Conservation (phyloP, 495 filamentous ascomycete species). For the Aspergillus panamensis region DNA sequence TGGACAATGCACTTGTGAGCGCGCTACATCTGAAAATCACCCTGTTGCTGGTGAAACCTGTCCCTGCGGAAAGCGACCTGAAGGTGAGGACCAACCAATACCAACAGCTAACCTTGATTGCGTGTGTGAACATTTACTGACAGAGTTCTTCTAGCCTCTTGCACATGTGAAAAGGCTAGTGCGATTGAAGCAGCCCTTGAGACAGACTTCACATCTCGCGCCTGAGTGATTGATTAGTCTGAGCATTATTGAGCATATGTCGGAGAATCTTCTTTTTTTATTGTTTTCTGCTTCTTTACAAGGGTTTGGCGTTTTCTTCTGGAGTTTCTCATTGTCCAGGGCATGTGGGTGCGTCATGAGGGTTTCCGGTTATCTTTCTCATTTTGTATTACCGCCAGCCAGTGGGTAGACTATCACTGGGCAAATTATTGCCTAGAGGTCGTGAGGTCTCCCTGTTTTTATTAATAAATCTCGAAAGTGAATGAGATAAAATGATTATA, state of each 20-base stretch:
- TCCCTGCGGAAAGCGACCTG: constrained; percentile 70
- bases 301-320: constrained; percentile 9
- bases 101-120: neutral
- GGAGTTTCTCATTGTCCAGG: no score
- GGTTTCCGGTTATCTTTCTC: no score
- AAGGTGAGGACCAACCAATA: constrained; percentile 45
- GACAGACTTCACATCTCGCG: constrained; percentile 72
- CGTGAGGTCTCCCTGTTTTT: no score
- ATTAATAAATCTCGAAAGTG: no score
- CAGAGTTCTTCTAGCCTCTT: constrained; percentile 54
- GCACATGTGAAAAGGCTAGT: constrained; percentile 75
- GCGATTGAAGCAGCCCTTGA: constrained; percentile 54
- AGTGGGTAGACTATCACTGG: no score
- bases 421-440: no score
- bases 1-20: constrained; percentile 79
- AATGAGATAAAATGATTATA: no score
- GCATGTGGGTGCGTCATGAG: no score
- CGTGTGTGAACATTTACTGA: neutral
- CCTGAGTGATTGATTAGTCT: constrained; percentile 13
- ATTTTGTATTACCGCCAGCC: no score
- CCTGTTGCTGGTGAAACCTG: constrained; percentile 58
- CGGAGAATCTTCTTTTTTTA: neutral
- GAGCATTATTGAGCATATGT: neutral
- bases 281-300: constrained; percentile 8
- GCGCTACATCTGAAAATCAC: constrained; percentile 68